phyloP scores from a whole-genome alignment of 441 rosid genomes.

The Erysimum cheiri region DNA sequence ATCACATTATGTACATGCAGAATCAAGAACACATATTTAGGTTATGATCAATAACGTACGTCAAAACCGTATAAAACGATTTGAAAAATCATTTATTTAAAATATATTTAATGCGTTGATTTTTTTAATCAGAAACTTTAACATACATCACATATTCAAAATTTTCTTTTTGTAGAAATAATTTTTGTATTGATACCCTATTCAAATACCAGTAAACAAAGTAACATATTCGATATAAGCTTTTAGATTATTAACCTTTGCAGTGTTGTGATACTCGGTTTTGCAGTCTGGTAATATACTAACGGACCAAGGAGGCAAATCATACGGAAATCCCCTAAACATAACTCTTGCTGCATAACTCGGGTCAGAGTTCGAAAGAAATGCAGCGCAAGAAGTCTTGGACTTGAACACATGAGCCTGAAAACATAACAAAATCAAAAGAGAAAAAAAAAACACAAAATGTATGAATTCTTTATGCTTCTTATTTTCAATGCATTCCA shows the following conservation, averaged over 20 bases:
- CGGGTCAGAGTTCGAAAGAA: conserved; percentile 58
- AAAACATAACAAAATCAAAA: not conserved
- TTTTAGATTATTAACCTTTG: conserved; percentile 43
- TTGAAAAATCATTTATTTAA: conserved; percentile 25
- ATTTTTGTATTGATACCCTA: conserved; percentile 57
- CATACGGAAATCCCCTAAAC: conserved; percentile 54
- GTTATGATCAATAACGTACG: not conserved
- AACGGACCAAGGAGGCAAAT: conserved; percentile 59
- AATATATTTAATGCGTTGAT: not conserved
- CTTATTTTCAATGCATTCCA: conserved; percentile 9
- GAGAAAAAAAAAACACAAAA: not conserved
- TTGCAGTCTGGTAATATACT: conserved; percentile 73
- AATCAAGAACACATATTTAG: not conserved
- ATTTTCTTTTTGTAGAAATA: not conserved
- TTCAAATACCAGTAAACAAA: conserved; percentile 45
- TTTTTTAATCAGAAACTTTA: not conserved
- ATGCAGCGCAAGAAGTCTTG: conserved; percentile 58
- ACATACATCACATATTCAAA: not conserved
- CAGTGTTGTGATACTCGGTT: conserved; percentile 62
- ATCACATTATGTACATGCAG: conserved; percentile 29
- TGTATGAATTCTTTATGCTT: conserved; percentile 11
- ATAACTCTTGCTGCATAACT: conserved; percentile 38
- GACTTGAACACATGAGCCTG: conserved; percentile 57
- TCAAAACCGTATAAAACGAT: conserved; percentile 50
- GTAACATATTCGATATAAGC: not conserved